Conservation (phyloP, 106 monocot genomes). For the Hemerocallis citrina region DNA sequence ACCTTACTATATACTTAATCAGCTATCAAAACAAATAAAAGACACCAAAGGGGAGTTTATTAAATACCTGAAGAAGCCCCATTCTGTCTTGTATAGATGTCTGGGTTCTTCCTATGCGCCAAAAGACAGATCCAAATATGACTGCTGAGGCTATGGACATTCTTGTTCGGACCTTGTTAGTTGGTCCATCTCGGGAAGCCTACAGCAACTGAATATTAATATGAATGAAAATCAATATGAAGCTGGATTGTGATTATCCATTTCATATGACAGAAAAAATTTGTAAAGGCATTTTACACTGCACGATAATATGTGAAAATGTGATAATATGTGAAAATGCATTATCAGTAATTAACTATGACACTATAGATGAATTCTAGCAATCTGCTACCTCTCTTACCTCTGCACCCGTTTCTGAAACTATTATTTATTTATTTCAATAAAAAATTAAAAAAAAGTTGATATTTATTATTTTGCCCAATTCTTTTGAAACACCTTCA, state of each 20-base stretch:
- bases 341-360: neutral
- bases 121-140: constrained; percentile 98
- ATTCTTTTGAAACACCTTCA: too few species aligned
- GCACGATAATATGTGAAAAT: neutral
- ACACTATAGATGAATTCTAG: neutral
- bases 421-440: too few species aligned
- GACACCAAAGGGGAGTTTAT: neutral
- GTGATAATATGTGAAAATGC: too few species aligned
- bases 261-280: neutral
- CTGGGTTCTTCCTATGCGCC: constrained; percentile 84
- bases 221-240: neutral
- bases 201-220: constrained; percentile 8
- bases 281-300: neutral
- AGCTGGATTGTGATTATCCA: neutral
- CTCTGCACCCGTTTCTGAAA: too few species aligned
- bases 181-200: constrained; percentile 97
- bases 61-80: constrained; percentile 87
- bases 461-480: too few species aligned
- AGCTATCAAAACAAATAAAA: neutral
- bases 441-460: too few species aligned
- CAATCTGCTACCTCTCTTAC: neutral
- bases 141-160: constrained; percentile 95
- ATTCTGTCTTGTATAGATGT: constrained; percentile 98
- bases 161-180: constrained; percentile 87
- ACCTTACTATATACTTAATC: neutral